Evolutionary conservation across 164 flowering plant genomes (phyloP).

Genomic region (Chimonanthus praecox): DNA sequence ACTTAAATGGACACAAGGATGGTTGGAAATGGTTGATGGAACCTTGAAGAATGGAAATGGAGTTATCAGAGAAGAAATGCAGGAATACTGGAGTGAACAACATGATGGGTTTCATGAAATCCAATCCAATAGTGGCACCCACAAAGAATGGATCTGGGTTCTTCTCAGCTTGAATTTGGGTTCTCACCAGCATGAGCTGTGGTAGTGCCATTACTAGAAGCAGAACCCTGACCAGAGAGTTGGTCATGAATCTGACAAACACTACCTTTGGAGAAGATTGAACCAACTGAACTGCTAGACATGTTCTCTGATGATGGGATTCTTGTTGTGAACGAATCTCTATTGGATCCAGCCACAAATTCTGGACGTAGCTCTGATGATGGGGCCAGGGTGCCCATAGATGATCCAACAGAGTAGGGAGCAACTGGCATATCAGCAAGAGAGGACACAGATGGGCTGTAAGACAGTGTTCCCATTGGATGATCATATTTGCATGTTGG

Average conservation of each 20-base stretch:
- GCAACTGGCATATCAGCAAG: conserved; percentile 93
- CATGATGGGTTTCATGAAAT: conserved; percentile 14
- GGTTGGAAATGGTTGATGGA: conserved; percentile 21
- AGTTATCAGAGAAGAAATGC: conserved; percentile 2
- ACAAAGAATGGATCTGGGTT: conserved; percentile 9
- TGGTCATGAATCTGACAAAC: conserved; percentile 33
- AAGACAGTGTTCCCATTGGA: conserved; percentile 64
- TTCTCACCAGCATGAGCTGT: conserved; percentile 26
- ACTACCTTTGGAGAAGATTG: conserved; percentile 47
- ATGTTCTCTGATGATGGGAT: conserved; percentile 49
- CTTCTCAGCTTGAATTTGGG: conserved; percentile 32
- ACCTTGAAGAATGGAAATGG: conserved; percentile 17
- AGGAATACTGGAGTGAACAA: conserved; percentile 1
- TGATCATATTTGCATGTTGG: conserved; percentile 85
- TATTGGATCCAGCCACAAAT: conserved; percentile 41
- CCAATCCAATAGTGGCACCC: conserved; percentile 9
- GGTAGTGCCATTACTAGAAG: conserved; percentile 28
- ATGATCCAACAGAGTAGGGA: conserved; percentile 85
- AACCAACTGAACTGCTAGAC: conserved; percentile 57
- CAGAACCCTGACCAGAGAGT: conserved; percentile 35
- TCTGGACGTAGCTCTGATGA: conserved; percentile 70
- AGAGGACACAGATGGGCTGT: conserved; percentile 96
- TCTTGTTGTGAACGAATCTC: conserved; percentile 41
- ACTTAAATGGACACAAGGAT: conserved; percentile 31
- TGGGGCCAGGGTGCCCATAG: conserved; percentile 72